Evolutionary conservation across 2,329 filamentous ascomycete genomes (phyloP).

Genomic region (Cercospora citrullina): DNA sequence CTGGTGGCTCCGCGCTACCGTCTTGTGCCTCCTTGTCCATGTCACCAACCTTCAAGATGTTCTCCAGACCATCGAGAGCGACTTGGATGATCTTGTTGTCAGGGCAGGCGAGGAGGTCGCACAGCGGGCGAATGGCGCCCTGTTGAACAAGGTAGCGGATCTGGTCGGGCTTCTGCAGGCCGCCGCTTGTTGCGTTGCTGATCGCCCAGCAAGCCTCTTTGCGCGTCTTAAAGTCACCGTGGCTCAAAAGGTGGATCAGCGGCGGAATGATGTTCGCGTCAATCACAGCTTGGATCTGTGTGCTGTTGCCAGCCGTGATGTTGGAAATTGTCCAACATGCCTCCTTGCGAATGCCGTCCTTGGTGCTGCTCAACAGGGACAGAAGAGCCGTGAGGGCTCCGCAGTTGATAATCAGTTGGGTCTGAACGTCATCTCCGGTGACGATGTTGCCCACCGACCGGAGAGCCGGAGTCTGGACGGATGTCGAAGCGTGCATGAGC

Average conservation of each 20-base stretch:
- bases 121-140: constrained; percentile 96
- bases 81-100: constrained; percentile 99
- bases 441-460: constrained; percentile 98
- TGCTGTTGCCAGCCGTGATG: constrained; percentile 96
- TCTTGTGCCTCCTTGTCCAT: constrained; percentile 92
- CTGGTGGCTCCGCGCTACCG: constrained; percentile 67
- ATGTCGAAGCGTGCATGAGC: constrained; percentile 96
- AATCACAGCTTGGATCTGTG: constrained; percentile 94
- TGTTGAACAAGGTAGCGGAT: constrained; percentile 91
- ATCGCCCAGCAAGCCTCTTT: constrained; percentile 99
- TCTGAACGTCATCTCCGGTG: constrained; percentile 97
- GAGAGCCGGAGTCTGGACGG: constrained; percentile 94
- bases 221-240: constrained; percentile 97
- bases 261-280: constrained; percentile 97
- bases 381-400: constrained; percentile 89
- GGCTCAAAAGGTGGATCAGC: constrained; percentile 90
- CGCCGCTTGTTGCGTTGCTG: constrained; percentile 95
- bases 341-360: constrained; percentile 98
- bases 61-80: constrained; percentile 94
- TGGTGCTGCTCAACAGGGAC: constrained; percentile 90
- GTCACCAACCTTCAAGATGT: constrained; percentile 98
- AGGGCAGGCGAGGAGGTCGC: constrained; percentile 90
- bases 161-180: constrained; percentile 97
- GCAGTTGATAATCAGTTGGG: constrained; percentile 99
- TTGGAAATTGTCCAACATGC: constrained; percentile 99